Percentiles rank a stretch among this genome's conserved stretches.
phyloP scores from a whole-genome alignment of 805 yeast genomes.

The Monosporozyma yasuniensis region DNA sequence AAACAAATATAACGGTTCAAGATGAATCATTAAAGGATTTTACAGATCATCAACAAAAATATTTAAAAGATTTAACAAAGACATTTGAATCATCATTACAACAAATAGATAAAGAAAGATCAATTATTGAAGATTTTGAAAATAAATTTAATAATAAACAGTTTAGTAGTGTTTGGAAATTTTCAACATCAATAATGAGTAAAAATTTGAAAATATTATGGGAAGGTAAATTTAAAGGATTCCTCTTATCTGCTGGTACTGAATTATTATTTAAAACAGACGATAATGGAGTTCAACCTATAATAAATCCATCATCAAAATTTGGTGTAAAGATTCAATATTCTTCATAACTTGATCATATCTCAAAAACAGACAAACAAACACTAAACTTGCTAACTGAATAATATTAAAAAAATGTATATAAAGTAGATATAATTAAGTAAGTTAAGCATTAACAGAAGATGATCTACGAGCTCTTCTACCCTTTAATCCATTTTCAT shows the following conservation, averaged over 20 bases:
- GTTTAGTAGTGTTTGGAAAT: conserved; percentile 63
- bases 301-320: not conserved
- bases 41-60: conserved; percentile 10
- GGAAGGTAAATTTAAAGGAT: conserved; percentile 82
- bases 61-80: conserved; percentile 22
- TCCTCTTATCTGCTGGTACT: conserved; percentile 68
- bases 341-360: conserved; percentile 6
- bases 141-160: conserved; percentile 42
- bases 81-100: conserved; percentile 27
- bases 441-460: not conserved
- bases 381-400: not conserved
- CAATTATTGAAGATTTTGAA: conserved; percentile 44
- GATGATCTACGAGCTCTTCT: conserved; percentile 25
- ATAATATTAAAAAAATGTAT: not conserved
- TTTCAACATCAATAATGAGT: conserved; percentile 60
- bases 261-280: conserved; percentile 36
- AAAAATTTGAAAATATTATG: conserved; percentile 58
- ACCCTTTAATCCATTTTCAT: conserved; percentile 39
- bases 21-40: not conserved
- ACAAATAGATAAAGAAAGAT: conserved; percentile 29
- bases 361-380: not conserved
- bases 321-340: not conserved
- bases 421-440: not conserved
- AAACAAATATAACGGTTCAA: not conserved
- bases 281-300: not conserved